phyloP scores from a whole-genome alignment of 768 basidiomycete genomes.

The Naganishia randhawae region DNA sequence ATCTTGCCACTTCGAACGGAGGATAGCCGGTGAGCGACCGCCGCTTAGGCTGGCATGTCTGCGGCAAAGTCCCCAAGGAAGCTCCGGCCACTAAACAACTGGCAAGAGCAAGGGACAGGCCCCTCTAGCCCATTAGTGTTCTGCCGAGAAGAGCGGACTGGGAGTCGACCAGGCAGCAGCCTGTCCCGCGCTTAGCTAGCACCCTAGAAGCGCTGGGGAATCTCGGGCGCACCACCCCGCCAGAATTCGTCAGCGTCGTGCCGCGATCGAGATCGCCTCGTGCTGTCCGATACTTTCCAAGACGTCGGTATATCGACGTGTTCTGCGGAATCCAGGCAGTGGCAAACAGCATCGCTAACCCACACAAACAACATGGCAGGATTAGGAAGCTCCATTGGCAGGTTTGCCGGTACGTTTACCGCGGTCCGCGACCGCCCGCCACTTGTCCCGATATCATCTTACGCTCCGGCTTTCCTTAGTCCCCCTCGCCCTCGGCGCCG shows the following conservation, averaged over 20 bases:
- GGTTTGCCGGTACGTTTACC: conserved; percentile 13
- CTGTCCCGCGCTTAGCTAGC: neutral
- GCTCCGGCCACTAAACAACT: no score
- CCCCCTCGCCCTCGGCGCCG: conserved; percentile 60
- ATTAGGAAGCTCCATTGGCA: conserved; percentile 17
- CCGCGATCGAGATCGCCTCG: neutral
- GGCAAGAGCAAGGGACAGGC: no score
- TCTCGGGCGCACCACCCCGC: neutral
- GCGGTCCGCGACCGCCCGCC: neutral
- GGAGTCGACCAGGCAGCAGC: no score
- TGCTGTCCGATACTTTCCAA: no score
- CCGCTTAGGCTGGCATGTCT: no score
- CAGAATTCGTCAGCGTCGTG: conserved; percentile 6
- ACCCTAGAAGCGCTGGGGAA: neutral
- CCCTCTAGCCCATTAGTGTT: no score
- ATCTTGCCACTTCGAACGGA: no score
- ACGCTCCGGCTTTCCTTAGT: conserved; percentile 54
- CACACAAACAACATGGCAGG: conserved; percentile 1
- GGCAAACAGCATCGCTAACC: neutral
- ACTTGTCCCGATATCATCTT: neutral
- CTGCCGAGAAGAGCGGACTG: no score
- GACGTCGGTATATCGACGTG: no score
- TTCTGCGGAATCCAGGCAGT: neutral
- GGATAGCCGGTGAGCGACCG: no score
- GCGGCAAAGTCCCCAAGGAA: no score